Evolutionary conservation across 176 grass and related monocot genomes (phyloP), one percentile per base, ranked within the genome.

Genomic region (Juncus inflexus): DNA sequence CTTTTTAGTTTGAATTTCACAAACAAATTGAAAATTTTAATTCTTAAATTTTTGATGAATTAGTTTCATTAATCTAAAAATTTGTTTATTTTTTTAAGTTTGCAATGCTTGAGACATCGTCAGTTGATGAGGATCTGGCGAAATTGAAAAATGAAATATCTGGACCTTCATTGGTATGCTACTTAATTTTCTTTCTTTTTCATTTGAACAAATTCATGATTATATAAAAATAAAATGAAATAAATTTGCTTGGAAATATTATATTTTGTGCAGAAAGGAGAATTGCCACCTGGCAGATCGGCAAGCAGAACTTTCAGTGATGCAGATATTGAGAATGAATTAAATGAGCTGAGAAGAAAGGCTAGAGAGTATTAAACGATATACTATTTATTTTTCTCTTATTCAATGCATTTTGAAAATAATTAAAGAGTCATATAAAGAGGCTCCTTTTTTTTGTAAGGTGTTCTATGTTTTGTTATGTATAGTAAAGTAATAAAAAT

Each of bases 341-440:
- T 95, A 64, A 95, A 79, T 40, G 90, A 95, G 72, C 80, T 95
- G 73, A 64, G 90, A 63, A 84, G 76, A 74, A 90, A 95, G 71
- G 80, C 83, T 42, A 86, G 89, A 63, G 90, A 87, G 19, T 95
- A 86, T n/a, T 95, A 83, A 75, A 40, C 51, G 38, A 35, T 16
- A 50, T 36, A 38, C 36, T 41, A 41, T 47, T 50, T 41, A 61
- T 52, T 55, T 70, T 69, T 0, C 35, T 59, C 16, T 14, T 43
- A 12, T 52, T 50, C 12, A 62, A 79, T 65, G 74, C 7, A 45
- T 45, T 4, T 45, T 47, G 19, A 28, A 28, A 28, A 1, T 28
- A 28, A 28, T 28, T 28, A 1, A 28, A 1, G 19, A 28, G 19
- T 28, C 19, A 28, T 1, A 28, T 28, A 28, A 28, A 28, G 19